These are phyloP conservation scores for Aureobasidium lini DNA, from an alignment of 2,329 filamentous ascomycete genomes.

Conservation along the genomic window DNA sequence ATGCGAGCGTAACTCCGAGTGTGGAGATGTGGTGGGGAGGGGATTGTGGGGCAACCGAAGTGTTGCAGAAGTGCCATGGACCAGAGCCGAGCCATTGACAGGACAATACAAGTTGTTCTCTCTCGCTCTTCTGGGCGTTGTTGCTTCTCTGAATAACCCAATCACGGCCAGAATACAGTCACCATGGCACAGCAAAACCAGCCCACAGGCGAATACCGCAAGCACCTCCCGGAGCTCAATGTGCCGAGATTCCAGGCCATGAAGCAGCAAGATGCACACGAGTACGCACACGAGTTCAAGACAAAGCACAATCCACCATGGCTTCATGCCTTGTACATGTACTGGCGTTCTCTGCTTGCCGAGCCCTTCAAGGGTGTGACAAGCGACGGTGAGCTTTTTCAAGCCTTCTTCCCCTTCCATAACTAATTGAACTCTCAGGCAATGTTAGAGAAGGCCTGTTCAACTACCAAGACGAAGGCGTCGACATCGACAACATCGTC, in stretches of 20 bases:
- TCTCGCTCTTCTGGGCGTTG: background rate
- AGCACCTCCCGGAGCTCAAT: conserved; percentile 54
- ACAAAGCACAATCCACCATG: conserved; percentile 23
- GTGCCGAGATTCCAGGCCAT: conserved; percentile 55
- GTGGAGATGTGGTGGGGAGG: conserved; percentile 3
- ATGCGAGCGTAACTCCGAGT: background rate
- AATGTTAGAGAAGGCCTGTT: conserved; percentile 19
- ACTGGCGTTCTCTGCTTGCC: conserved; percentile 26
- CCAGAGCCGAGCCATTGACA: background rate
- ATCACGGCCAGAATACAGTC: background rate
- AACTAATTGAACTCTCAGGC: conserved; percentile 17
- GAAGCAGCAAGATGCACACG: conserved; percentile 52
- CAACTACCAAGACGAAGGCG: conserved; percentile 53
- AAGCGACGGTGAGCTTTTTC: conserved; percentile 47
- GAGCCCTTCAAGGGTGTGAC: conserved; percentile 68
- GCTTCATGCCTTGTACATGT: conserved; percentile 17
- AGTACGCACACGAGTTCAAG: conserved; percentile 41
- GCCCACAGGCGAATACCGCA: conserved; percentile 36
- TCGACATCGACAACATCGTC: conserved; percentile 53
- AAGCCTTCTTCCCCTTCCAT: background rate
- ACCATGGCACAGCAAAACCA: conserved; percentile 7
- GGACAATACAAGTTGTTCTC: background rate
- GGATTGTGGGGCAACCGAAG: background rate
- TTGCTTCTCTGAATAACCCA: background rate
- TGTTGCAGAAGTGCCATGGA: background rate